Conservation (phyloP, 2,329 filamentous ascomycete species). For the Arthrobotrys megalospora region DNA sequence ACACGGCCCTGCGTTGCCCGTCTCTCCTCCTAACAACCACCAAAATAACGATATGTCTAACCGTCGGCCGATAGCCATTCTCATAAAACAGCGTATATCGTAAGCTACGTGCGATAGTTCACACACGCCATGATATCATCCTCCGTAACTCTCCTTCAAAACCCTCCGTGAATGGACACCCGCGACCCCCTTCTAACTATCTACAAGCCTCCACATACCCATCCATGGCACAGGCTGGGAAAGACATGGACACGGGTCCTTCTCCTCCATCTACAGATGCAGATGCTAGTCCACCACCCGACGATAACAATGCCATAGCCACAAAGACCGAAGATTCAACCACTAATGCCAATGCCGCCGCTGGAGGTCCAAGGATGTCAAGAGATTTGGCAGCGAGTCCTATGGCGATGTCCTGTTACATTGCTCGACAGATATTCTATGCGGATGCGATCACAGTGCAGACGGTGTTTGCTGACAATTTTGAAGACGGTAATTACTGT, state of each 20-base stretch:
- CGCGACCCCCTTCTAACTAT: conserved; percentile 25
- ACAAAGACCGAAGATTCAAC: background rate
- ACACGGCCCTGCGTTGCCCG: conserved; percentile 1
- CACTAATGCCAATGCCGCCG: background rate
- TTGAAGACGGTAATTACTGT: conserved; percentile 25
- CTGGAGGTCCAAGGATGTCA: background rate
- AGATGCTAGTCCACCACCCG: background rate
- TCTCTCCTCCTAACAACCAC: background rate
- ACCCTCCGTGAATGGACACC: background rate
- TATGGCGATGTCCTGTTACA: conserved; percentile 18
- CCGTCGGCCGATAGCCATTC: background rate
- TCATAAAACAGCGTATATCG: background rate
- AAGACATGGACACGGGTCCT: background rate
- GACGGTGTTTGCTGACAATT: conserved; percentile 47
- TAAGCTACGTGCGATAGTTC: background rate
- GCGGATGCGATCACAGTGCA: conserved; percentile 50
- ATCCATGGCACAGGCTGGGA: background rate
- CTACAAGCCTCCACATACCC: conserved; percentile 10
- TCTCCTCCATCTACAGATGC: background rate
- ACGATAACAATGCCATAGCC: background rate
- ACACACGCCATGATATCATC: background rate
- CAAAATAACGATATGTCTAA: background rate
- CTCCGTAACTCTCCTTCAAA: background rate
- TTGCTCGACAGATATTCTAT: conserved; percentile 48
- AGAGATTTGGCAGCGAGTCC: conserved; percentile 23